Evolutionary conservation across 768 basidiomycete species (phyloP).

Genomic region (Russula earlei): DNA sequence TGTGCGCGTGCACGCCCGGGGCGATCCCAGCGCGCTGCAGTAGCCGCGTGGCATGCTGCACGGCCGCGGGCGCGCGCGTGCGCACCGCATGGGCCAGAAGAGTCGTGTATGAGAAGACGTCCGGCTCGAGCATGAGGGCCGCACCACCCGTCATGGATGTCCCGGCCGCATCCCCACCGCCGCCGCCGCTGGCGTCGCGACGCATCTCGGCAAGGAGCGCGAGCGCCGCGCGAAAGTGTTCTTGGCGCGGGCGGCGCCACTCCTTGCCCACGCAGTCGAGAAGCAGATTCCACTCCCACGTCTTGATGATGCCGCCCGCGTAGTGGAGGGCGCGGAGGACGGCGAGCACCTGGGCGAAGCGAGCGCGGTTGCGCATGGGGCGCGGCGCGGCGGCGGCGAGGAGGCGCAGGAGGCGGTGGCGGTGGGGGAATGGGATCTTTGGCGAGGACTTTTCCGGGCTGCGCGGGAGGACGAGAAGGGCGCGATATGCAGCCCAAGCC

Average conservation of each 20-base stretch:
- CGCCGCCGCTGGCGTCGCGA: conserved; percentile 12
- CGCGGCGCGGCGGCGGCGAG: conserved; percentile 35
- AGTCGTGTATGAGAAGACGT: conserved; percentile 61
- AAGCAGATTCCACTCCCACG: conserved; percentile 72
- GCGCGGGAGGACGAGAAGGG: conserved; percentile 23
- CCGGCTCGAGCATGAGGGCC: conserved; percentile 31
- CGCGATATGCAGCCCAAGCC: conserved; percentile 39
- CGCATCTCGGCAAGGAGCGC: conserved; percentile 54
- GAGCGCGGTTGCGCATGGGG: conserved; percentile 44
- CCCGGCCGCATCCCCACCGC: background rate
- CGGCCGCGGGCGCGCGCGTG: conserved; percentile 32
- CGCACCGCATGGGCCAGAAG: conserved; percentile 55
- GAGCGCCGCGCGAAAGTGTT: conserved; percentile 53
- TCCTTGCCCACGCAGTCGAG: conserved; percentile 52
- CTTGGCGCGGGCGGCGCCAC: conserved; percentile 45
- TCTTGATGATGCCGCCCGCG: conserved; percentile 43
- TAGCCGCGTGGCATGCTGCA: conserved; percentile 46
- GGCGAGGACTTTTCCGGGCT: background rate
- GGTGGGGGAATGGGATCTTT: conserved; percentile 32
- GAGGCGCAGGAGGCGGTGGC: conserved; percentile 54
- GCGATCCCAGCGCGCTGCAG: conserved; percentile 43
- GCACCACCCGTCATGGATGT: background rate
- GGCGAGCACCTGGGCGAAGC: conserved; percentile 61
- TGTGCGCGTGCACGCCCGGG: conserved; percentile 54
- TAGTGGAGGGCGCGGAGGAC: conserved; percentile 49